Base-by-base conservation (phyloP, 2,329 filamentous ascomycete genomes). In the Ophiostoma ulmi region DNA sequence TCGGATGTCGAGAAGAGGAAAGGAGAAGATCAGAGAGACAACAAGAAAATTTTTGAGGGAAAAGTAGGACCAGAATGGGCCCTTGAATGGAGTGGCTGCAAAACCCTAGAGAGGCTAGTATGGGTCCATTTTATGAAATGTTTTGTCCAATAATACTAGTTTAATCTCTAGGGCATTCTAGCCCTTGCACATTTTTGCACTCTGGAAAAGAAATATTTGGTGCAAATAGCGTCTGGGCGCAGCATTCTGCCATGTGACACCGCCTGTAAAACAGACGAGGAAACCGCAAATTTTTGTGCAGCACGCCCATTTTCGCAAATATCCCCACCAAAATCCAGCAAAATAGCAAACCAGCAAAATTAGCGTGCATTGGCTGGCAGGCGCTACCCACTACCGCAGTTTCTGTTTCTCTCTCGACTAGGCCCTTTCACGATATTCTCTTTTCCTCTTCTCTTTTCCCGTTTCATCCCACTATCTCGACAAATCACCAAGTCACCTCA, bases 401-500 rank as follows among this genome's bases (percentile, higher is more conserved):
- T 48, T 48, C 44, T 48, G 67, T 71, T 71, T 52, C 69, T 72
- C 73, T 22, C 35, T 67, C n/a, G 11, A 48, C 69, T 70, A 63
- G 58, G 58, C 58, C 17, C 17, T 39, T 68, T 66, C 35, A 64
- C 35, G 61, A 38, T 64, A 35, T 65, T 64, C 39, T 31, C 31
- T 31, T 31, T 68, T 58, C 41, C 38, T 61, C 55, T 38, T 68
- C 35, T 66, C 22, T 61, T 38, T 31, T 69, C 64, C 22, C 39
- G 52, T 22, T 58, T 58, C 52, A 67, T 65, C 69, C 70, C 39
- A 52, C 66, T 63, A 68, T 66, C 71, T 70, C 72, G 64, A 76
- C 77, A 77, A 78, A 75, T 76, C 75, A 74, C 72, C 65, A 48
- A 65, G 65, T 35, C 70, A 66, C 76, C 75, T 73, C 73, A 73